Conservation (phyloP, 2,329 filamentous ascomycete species). For the Aaosphaeria pasadenensis region DNA sequence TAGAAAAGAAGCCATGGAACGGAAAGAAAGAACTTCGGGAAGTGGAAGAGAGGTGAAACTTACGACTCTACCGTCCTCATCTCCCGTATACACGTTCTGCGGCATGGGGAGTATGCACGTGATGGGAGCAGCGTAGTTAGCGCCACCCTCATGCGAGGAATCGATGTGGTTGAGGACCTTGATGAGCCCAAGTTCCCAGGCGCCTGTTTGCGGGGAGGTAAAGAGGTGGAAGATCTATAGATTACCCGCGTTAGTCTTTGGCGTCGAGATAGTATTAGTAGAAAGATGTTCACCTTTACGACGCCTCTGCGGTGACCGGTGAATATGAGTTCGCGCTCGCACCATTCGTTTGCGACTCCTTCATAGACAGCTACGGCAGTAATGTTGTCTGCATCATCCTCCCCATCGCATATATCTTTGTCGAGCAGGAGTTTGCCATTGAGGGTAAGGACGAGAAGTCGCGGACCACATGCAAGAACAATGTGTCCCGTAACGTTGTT, state of each 20-base stretch:
- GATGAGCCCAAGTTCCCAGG: slow-evolving; percentile 75
- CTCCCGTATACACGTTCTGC: slow-evolving; percentile 84
- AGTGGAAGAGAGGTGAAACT: slow-evolving; percentile 10
- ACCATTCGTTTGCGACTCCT: slow-evolving; percentile 84
- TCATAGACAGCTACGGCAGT: slow-evolving; percentile 90
- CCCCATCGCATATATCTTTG: slow-evolving; percentile 69
- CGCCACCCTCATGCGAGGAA: slow-evolving; percentile 58
- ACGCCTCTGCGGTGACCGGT: slow-evolving; percentile 82
- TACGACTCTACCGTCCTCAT: slow-evolving; percentile 81
- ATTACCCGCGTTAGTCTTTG: slow-evolving; percentile 1
- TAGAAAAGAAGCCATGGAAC: background rate
- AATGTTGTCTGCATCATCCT: slow-evolving; percentile 66
- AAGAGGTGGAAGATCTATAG: slow-evolving; percentile 56
- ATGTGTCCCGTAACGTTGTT: slow-evolving; percentile 92
- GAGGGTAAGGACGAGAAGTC: slow-evolving; percentile 76
- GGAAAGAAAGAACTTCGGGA: background rate
- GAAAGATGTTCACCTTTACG: slow-evolving; percentile 60
- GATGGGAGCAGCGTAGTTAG: slow-evolving; percentile 62
- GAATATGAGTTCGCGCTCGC: slow-evolving; percentile 81
- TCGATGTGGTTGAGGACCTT: slow-evolving; percentile 81
- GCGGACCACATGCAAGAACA: slow-evolving; percentile 73
- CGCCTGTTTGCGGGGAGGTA: slow-evolving; percentile 53
- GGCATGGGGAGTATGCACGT: slow-evolving; percentile 84
- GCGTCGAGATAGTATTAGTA: background rate
- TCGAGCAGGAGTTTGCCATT: slow-evolving; percentile 82